These are phyloP conservation scores for Thelephora aurantiotincta DNA, from an alignment of 768 basidiomycete genomes.

Conservation along the genomic window DNA sequence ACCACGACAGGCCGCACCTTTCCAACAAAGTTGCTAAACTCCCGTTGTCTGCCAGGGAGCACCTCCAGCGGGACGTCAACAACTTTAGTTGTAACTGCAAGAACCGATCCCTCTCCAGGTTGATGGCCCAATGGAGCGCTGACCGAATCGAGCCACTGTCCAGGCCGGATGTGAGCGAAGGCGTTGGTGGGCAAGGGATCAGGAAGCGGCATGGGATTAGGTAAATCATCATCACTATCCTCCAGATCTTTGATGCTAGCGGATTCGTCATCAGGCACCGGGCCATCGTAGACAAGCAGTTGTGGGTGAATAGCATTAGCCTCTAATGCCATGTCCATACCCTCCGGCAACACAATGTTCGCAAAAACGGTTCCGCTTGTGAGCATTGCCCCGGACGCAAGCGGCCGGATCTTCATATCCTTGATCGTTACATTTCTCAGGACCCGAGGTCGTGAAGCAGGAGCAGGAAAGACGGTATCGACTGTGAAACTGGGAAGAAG, in stretches of 20 bases:
- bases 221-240: constrained; percentile 17
- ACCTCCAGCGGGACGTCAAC: constrained; percentile 66
- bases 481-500: constrained; percentile 35
- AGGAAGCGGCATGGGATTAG: constrained; percentile 34
- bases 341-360: constrained; percentile 50
- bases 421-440: constrained; percentile 60
- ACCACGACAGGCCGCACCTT: constrained; percentile 35
- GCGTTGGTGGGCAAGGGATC: constrained; percentile 57
- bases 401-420: constrained; percentile 58
- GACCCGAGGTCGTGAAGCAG: constrained; percentile 46
- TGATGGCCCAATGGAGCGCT: constrained; percentile 25
- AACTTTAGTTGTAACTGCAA: constrained; percentile 49
- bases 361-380: constrained; percentile 62
- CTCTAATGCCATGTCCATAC: constrained; percentile 50
- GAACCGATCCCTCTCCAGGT: constrained; percentile 37
- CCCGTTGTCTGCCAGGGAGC: constrained; percentile 60
- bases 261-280: constrained; percentile 25
- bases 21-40: constrained; percentile 62
- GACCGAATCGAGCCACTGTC: constrained; percentile 44
- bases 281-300: constrained; percentile 66
- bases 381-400: constrained; percentile 27
- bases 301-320: constrained; percentile 61
- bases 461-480: constrained; percentile 47
- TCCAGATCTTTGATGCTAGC: neutral
- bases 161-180: constrained; percentile 62